A percentile compares a stretch with the other conserved stretches of the same genome.
These are phyloP conservation scores for Chamaecrista fasciculata DNA, from an alignment of 306 rosid species.

Conservation along the genomic window DNA sequence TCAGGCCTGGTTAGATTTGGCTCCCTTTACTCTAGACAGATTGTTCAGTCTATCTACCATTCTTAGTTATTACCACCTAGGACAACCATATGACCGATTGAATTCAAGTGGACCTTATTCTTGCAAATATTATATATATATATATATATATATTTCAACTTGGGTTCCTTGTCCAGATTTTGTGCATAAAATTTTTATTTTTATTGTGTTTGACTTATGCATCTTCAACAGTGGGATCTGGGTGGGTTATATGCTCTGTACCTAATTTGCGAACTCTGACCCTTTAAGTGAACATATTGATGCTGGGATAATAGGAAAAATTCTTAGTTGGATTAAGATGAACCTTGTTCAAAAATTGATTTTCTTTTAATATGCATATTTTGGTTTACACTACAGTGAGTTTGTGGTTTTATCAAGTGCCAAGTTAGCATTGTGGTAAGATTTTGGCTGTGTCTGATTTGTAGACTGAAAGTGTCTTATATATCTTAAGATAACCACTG, in stretches of 20 bases:
- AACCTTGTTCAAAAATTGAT: not conserved
- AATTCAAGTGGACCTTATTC: not conserved
- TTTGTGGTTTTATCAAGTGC: not conserved
- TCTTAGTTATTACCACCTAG: not conserved
- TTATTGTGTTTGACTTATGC: not conserved
- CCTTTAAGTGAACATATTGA: not conserved
- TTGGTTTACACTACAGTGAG: not conserved
- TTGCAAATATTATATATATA: not conserved
- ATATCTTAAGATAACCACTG: not conserved
- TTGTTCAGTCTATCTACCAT: not conserved
- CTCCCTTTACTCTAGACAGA: not conserved
- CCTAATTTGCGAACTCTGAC: not conserved
- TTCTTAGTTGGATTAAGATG: not conserved
- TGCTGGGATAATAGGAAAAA: not conserved
- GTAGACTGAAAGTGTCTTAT: not conserved
- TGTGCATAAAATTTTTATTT: not conserved
- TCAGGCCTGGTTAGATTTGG: not conserved
- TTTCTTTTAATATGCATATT: not conserved
- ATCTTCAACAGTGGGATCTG: not conserved
- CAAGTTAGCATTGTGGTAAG: not conserved
- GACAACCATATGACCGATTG: not conserved
- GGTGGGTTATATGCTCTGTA: not conserved
- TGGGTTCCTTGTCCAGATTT: not conserved
- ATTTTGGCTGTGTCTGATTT: not conserved
- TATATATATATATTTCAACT: not conserved